Conservation (phyloP, 169 alveolate genomes). For the Plasmodium berghei region DNA sequence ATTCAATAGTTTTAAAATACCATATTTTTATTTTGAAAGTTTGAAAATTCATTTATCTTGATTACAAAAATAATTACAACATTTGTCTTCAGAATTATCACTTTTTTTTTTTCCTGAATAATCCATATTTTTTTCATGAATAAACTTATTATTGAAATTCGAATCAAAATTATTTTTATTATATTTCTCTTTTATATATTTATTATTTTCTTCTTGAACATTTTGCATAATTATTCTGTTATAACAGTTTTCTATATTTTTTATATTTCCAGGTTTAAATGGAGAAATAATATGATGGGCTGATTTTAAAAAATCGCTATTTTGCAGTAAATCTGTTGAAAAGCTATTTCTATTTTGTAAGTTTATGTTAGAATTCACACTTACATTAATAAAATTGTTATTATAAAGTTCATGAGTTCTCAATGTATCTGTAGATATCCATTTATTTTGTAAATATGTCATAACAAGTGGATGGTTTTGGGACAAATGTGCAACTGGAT, state of each 20-base stretch:
- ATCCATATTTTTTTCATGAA: not conserved
- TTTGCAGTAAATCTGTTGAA: conserved; percentile 17
- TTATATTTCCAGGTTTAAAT: conserved; percentile 32
- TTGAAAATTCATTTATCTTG: too few relatives aligned
- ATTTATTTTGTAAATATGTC: conserved; percentile 81
- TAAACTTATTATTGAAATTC: not conserved
- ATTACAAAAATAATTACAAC: conserved; percentile 42
- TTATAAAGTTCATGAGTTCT: conserved; percentile 82
- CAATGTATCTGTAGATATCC: conserved; percentile 81
- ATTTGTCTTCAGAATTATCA: conserved; percentile 6
- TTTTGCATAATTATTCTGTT: conserved; percentile 29
- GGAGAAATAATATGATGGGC: conserved; percentile 47
- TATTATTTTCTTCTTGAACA: conserved; percentile 17
- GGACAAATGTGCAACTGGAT: conserved; percentile 45
- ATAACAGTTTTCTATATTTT: conserved; percentile 43
- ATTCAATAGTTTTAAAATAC: too few relatives aligned
- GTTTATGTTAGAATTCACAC: conserved; percentile 31
- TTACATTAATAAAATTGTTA: conserved; percentile 76
- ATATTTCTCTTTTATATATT: not conserved
- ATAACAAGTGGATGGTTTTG: conserved; percentile 82
- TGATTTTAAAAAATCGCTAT: conserved; percentile 29
- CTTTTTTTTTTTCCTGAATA: not conserved
- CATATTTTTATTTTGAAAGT: too few relatives aligned
- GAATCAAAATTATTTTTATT: not conserved
- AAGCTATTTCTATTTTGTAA: conserved; percentile 20